Evolutionary conservation across 2,329 filamentous ascomycete genomes (phyloP).

Genomic region (Colletotrichum chrysophilum): DNA sequence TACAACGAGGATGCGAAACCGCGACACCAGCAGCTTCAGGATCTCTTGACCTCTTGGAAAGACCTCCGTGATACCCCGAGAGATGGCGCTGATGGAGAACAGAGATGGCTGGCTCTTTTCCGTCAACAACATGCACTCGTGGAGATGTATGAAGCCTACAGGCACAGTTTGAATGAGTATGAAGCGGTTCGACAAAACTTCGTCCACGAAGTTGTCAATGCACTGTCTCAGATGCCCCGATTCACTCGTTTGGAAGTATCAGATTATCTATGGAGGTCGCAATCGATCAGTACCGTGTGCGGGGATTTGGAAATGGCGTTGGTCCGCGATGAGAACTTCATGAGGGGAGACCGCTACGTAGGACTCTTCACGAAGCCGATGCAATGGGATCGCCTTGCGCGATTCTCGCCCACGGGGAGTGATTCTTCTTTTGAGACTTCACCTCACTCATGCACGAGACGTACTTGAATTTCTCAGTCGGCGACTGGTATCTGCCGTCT

Average conservation of each 20-base stretch:
- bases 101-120: background rate
- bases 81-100: background rate
- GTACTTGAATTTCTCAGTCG: too few relatives aligned
- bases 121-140: background rate
- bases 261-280: accelerated
- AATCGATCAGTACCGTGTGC: accelerated
- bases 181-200: background rate
- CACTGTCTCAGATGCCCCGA: accelerated
- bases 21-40: too few relatives aligned
- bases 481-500: background rate
- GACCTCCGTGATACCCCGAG: accelerated
- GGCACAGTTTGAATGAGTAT: accelerated
- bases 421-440: background rate
- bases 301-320: accelerated
- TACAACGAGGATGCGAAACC: too few relatives aligned
- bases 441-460: background rate
- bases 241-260: background rate
- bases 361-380: background rate
- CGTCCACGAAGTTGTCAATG: background rate
- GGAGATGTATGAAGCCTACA: background rate
- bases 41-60: background rate
- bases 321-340: accelerated
- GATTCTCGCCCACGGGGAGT: accelerated
- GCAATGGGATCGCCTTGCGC: background rate
- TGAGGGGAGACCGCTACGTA: accelerated